Evolutionary conservation across 2,329 filamentous ascomycete species (phyloP), one percentile per base, ranked within the genome.

Genomic region (Stemphylium vesicarium): DNA sequence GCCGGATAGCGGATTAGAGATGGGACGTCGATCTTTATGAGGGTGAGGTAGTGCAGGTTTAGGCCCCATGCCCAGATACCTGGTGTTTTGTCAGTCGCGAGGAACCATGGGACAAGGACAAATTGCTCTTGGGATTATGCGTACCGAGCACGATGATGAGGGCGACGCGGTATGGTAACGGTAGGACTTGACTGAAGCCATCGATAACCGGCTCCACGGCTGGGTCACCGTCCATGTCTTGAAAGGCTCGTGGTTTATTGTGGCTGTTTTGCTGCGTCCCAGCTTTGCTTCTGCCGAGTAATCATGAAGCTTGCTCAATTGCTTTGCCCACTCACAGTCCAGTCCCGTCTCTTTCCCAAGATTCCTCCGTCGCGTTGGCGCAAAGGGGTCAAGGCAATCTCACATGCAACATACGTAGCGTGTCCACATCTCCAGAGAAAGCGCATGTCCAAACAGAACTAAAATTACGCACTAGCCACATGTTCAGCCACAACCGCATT

Each of bases 11-110:
- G 88, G 68, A 98, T 91, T 53, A 98, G 83, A 29, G 87, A 82
- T 16, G 92, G 90, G 50, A 96, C 90, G 76, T 97, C 92, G 79
- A 99, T 96, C 73, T 90, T 90, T 69, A 87, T 81, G 54, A 86
- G 78, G 68, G 88, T 83, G 56, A 98, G 87, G 78, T 91, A 93
- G 73, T 97, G 92, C 36, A 98, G 85, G 79, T 97, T 98, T 66
- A 90, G 77, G 63, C 89, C 92, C 92, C 94, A 99, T 74, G 91
- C 92, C 94, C 94, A 98, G 70, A 96, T 88, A 65, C 91, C 92
- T 96, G 63, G 35, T 39, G 45, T 13, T 20, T 33, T 37, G 36
- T 48, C 9, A 41, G 42, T 43, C 6, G 44, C 18, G 18, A 31
- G 18, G 7, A 39, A 18, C 24, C 3, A 38, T 36, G 32, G 20